Evolutionary conservation across 1,284 basidiomycete species (phyloP).

Genomic region (Trametes versicolor): DNA sequence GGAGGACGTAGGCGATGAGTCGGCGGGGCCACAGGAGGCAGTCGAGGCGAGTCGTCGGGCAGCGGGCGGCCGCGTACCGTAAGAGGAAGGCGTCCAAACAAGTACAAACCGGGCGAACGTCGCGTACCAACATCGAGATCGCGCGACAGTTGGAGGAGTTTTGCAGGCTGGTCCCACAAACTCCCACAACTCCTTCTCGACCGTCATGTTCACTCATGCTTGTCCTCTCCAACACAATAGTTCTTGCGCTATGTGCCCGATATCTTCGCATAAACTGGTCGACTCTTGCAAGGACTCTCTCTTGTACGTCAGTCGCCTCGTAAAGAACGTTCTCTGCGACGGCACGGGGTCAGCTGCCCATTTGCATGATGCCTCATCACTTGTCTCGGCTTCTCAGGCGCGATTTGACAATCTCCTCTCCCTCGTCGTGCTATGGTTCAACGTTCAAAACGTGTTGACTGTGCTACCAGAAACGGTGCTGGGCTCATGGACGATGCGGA

Average conservation of each 20-base stretch:
- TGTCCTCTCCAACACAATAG: too few species aligned
- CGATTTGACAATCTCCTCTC: too few species aligned
- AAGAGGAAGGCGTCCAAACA: not conserved
- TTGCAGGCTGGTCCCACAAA: constrained; percentile 5
- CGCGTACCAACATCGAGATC: not conserved
- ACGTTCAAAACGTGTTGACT: too few species aligned
- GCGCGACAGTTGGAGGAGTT: not conserved
- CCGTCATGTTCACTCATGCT: not conserved
- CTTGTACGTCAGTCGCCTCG: too few species aligned
- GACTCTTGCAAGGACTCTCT: too few species aligned
- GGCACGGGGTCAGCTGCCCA: not conserved
- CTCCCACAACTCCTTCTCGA: constrained; percentile 10
- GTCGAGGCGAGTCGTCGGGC: constrained; percentile 2
- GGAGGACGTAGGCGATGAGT: constrained; percentile 1
- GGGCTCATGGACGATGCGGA: too few species aligned
- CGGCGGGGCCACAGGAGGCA: constrained; percentile 1
- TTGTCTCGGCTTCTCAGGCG: not conserved
- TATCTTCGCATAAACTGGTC: too few species aligned
- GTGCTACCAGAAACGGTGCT: not conserved
- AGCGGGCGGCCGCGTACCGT: not conserved
- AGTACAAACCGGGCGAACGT: not conserved
- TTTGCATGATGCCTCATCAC: not conserved
- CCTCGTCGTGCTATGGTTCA: too few species aligned
- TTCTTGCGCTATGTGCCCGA: not conserved
- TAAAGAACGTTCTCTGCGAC: not conserved